Conservation (phyloP, 176 grass and related monocot species). For the Guadua angustifolia region DNA sequence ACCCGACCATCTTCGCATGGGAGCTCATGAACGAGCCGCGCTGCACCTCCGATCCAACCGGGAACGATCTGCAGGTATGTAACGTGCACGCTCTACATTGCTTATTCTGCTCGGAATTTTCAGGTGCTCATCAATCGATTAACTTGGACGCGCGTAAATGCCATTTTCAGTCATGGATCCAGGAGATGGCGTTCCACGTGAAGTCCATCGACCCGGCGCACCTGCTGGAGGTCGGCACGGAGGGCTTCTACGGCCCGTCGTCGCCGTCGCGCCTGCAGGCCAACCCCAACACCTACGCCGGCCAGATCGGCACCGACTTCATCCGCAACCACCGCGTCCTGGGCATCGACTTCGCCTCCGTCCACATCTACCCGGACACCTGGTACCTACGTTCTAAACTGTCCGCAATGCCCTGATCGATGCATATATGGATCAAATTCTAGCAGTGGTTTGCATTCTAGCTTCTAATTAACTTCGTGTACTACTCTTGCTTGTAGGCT, state of each 20-base stretch:
- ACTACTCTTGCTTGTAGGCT: too few species aligned
- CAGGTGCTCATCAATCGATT: not conserved
- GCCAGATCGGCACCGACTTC: constrained; percentile 66
- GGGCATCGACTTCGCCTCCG: constrained; percentile 20
- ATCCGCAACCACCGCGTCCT: constrained; percentile 66
- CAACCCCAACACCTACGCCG: constrained; percentile 59
- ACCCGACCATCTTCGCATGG: constrained; percentile 78
- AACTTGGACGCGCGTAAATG: too few species aligned
- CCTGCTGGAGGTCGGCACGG: constrained; percentile 60
- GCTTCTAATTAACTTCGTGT: too few species aligned
- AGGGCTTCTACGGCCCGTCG: constrained; percentile 75
- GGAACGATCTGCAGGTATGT: constrained; percentile 57
- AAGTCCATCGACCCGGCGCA: constrained; percentile 67
- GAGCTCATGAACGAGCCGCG: constrained; percentile 79
- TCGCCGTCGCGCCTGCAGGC: constrained; percentile 41
- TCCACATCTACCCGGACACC: too few species aligned
- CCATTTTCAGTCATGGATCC: constrained; percentile 59
- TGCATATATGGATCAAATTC: not conserved
- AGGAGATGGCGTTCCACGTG: constrained; percentile 75
- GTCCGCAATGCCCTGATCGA: not conserved
- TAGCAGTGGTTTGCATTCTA: too few species aligned
- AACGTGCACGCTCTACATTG: not conserved
- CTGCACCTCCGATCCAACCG: constrained; percentile 64
- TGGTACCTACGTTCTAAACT: too few species aligned
- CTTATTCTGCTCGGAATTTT: not conserved